Percentiles rank a stretch among this genome's conserved stretches.
Conservation (phyloP, 805 yeast species). For the Suhomyces sp. region DNA sequence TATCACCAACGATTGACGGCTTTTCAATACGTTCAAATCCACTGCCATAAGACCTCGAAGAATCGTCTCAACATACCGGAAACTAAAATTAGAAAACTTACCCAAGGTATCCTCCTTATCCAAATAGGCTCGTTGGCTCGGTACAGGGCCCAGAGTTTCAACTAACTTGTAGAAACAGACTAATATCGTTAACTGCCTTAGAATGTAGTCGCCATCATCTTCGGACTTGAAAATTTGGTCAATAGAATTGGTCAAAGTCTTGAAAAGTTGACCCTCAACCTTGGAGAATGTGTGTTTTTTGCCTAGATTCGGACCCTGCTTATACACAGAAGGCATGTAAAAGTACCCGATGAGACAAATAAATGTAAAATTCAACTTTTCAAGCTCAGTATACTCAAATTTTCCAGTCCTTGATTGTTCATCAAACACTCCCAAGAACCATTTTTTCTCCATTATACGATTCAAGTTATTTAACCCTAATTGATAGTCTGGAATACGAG, state of each 20-base stretch:
- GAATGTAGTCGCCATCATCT: slow-evolving; percentile 11
- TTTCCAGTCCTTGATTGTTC: slow-evolving; percentile 20
- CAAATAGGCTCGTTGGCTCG: slow-evolving; percentile 2
- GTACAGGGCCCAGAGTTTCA: slow-evolving; percentile 4
- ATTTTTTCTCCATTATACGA: slow-evolving; percentile 33
- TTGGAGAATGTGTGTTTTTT: slow-evolving; percentile 21
- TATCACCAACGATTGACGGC: slow-evolving; percentile 13
- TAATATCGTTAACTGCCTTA: slow-evolving; percentile 24
- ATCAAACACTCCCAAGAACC: slow-evolving; percentile 21
- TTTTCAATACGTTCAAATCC: background rate
- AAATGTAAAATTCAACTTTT: slow-evolving; percentile 17
- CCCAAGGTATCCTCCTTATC: slow-evolving; percentile 6
- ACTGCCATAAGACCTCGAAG: slow-evolving; percentile 7
- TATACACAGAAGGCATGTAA: slow-evolving; percentile 36
- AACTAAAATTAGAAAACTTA: slow-evolving; percentile 15
- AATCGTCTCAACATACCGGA: slow-evolving; percentile 21
- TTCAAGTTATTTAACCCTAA: slow-evolving; percentile 49
- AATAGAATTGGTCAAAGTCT: slow-evolving; percentile 9
- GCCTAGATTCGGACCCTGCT: slow-evolving; percentile 18
- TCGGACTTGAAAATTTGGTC: slow-evolving; percentile 10
- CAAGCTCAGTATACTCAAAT: slow-evolving; percentile 2
- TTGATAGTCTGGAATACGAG: slow-evolving; percentile 46
- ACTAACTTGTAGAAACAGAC: slow-evolving; percentile 19
- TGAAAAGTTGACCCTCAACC: slow-evolving; percentile 23
- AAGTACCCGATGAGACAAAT: slow-evolving; percentile 42